Conservation (phyloP, 1,139 yeast genomes). For the Candida pseudoviswanathii region DNA sequence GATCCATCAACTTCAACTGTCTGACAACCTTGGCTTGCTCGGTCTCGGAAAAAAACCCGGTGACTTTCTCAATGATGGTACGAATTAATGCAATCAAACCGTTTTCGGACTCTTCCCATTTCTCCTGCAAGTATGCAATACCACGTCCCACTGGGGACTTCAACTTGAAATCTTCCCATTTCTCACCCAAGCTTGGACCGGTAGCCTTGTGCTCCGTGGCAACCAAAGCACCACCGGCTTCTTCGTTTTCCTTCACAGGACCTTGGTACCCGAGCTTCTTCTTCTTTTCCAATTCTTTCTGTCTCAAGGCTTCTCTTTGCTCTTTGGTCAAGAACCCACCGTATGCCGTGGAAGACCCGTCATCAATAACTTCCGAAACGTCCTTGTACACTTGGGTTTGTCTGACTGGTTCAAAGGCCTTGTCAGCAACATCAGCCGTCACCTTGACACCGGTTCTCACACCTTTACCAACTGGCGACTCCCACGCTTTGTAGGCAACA, state of each 20-base stretch:
- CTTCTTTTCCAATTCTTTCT: constrained; percentile 54
- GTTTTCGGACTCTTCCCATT: constrained; percentile 94
- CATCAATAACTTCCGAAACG: constrained; percentile 86
- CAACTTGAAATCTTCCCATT: constrained; percentile 69
- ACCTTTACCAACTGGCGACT: constrained; percentile 86
- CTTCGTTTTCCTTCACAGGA: constrained; percentile 75
- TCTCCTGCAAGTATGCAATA: constrained; percentile 61
- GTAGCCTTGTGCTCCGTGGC: constrained; percentile 79
- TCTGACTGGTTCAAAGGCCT: constrained; percentile 92
- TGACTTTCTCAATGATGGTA: constrained; percentile 76
- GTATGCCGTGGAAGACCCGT: constrained; percentile 83
- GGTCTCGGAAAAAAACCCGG: constrained; percentile 92
- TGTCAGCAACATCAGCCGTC: constrained; percentile 82
- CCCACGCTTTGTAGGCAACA: constrained; percentile 94
- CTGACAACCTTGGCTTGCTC: constrained; percentile 91
- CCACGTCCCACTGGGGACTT: constrained; percentile 72
- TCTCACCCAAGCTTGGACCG: constrained; percentile 70
- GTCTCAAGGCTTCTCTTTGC: constrained; percentile 74
- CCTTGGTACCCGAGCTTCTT: constrained; percentile 62
- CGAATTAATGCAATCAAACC: constrained; percentile 83
- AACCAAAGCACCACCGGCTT: constrained; percentile 84
- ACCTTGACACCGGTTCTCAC: constrained; percentile 80
- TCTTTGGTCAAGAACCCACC: constrained; percentile 94
- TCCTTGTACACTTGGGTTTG: constrained; percentile 88
- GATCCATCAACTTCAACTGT: constrained; percentile 88